Percentiles rank a stretch among this genome's conserved stretches.
phyloP scores from a whole-genome alignment of 2,329 filamentous ascomycete species.

The Berkeleyomyces basicola region DNA sequence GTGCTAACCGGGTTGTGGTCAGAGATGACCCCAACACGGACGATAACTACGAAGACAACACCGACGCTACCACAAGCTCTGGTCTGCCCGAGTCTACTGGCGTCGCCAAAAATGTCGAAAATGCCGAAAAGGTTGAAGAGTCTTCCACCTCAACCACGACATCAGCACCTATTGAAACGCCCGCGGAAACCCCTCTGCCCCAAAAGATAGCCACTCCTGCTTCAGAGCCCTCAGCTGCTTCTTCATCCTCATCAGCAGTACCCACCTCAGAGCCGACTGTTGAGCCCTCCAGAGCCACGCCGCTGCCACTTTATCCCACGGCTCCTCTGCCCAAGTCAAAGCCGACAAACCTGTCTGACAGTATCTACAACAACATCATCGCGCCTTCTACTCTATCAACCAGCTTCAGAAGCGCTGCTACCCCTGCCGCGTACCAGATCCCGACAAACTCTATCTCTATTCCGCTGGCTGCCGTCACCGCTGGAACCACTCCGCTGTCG shows the following conservation, averaged over 20 bases:
- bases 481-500: background rate
- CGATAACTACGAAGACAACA: background rate
- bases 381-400: conserved; percentile 5
- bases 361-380: conserved; percentile 9
- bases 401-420: background rate
- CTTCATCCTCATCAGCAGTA: background rate
- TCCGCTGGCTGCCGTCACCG: background rate
- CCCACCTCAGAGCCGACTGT: background rate
- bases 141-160: background rate
- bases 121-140: background rate
- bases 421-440: background rate
- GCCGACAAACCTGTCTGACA: conserved; percentile 2
- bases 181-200: background rate
- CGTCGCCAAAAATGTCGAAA: conserved; percentile 5
- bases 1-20: background rate
- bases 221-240: background rate
- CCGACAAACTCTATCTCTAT: background rate
- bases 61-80: background rate
- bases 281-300: background rate
- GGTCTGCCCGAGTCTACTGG: background rate
- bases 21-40: background rate
- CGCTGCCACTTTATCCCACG: background rate
- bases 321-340: background rate
- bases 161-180: background rate
- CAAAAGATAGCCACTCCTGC: background rate